Evolutionary conservation across 192 early-diverging fungal species (phyloP), one percentile per base, ranked within the genome.

Genomic region (Globomyces pollinis-pini): DNA sequence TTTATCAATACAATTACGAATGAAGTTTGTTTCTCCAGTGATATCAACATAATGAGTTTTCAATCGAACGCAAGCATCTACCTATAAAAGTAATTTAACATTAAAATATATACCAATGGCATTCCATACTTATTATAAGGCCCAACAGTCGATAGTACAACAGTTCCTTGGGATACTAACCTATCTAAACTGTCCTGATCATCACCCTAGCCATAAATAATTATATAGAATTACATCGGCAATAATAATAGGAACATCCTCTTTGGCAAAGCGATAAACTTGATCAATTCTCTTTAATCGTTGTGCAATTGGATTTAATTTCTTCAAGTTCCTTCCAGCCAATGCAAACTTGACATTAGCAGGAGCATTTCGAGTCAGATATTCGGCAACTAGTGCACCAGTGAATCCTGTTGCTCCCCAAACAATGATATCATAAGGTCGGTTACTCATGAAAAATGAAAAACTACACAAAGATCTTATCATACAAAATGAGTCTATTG

Each of bases 41-140:
- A 84, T 87, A 60, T 96, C 93, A 30, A 91, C 76, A 62, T 94
- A 96, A 61, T 96, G 83, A 0, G 91, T 90, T 0, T 73, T 54
- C 24, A 79, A 63, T 9, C 78, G 70, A 15, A 88, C 63, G 50
- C 88, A 88, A 1, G 82, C 70, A 13, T 74, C 80, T 2, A 89
- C 85, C n/a, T n/a, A n/a, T n/a, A n/a, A n/a, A n/a, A n/a, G n/a
- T 4, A n/a, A n/a, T 3, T 3, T 26, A 26, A 47, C 3, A 26
- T n/a, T n/a, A n/a, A n/a, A n/a, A n/a, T n/a, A n/a, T n/a, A n/a
- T n/a, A n/a, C n/a, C 1, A 93, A 59, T 11, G 80, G 75, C 15
- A 75, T 72, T 36, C 91, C 91, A 56, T 90, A 78, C 29, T 78
- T 50, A 3, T 74, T 41, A 67, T 85, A 93, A 2, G 91, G 93